Percentiles rank a stretch among this genome's conserved stretches.
Evolutionary conservation across 164 flowering plant species (phyloP).

Genomic region (Platanus orientalis): DNA sequence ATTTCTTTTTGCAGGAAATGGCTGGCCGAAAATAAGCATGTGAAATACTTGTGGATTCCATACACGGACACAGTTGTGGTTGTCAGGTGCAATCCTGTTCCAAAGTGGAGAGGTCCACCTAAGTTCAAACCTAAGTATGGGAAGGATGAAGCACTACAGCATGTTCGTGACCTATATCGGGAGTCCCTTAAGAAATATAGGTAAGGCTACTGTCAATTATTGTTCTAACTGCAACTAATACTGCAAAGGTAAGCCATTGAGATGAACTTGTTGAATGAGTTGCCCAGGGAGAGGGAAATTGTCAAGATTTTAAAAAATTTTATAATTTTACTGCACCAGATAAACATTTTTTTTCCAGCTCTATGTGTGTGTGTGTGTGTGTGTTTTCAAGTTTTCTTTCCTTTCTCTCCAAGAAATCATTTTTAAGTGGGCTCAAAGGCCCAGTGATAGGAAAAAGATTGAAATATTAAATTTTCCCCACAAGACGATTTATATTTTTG

Average conservation of each 20-base stretch:
- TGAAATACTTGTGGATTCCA: constrained; percentile 91
- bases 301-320: too few species aligned
- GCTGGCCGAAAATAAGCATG: constrained; percentile 89
- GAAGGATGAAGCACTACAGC: constrained; percentile 82
- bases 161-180: constrained; percentile 67
- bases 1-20: constrained; percentile 55
- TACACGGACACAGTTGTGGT: constrained; percentile 92
- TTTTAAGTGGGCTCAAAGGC: neutral
- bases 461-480: too few species aligned
- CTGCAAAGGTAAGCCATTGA: neutral
- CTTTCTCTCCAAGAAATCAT: too few species aligned
- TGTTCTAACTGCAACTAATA: neutral
- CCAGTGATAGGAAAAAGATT: neutral
- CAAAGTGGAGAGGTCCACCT: constrained; percentile 81
- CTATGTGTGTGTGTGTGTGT: too few species aligned
- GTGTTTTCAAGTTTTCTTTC: too few species aligned
- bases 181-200: constrained; percentile 65
- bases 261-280: neutral
- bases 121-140: constrained; percentile 79
- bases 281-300: too few species aligned
- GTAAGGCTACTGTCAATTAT: constrained; percentile 27
- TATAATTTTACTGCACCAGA: too few species aligned
- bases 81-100: constrained; percentile 86
- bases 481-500: too few species aligned
- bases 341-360: too few species aligned